phyloP scores from a whole-genome alignment of 2,329 filamentous ascomycete species.

The Cryphonectria parasitica region DNA sequence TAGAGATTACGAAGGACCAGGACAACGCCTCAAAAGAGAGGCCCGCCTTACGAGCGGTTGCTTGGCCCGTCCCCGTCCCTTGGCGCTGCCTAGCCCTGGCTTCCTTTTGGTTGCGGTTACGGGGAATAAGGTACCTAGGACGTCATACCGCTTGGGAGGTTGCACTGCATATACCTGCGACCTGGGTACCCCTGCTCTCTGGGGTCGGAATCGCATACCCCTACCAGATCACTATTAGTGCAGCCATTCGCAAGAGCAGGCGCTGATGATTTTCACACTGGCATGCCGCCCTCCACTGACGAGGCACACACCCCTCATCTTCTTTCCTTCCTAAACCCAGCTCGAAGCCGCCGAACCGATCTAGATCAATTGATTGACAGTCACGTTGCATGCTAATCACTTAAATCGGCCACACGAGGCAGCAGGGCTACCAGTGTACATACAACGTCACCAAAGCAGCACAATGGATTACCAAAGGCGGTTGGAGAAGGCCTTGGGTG shows the following conservation, averaged over 20 bases:
- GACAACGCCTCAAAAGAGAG: not conserved
- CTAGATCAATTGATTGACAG: not conserved
- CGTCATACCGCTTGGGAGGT: constrained; percentile 15
- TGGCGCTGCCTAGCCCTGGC: not conserved
- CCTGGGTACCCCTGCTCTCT: constrained; percentile 3
- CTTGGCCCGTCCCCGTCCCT: not conserved
- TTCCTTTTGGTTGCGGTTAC: not conserved
- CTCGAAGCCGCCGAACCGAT: not conserved
- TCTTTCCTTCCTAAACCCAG: not conserved
- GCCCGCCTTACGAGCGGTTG: not conserved
- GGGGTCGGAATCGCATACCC: not conserved
- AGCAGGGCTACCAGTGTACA: not conserved
- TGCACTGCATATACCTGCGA: constrained; percentile 3
- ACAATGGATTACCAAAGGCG: not conserved
- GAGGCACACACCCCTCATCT: not conserved
- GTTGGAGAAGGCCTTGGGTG: not conserved
- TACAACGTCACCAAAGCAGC: not conserved
- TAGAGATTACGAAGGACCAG: not conserved
- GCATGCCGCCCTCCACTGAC: constrained; percentile 1
- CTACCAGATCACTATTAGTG: not conserved
- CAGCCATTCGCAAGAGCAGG: not conserved
- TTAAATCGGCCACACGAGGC: not conserved
- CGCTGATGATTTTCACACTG: constrained; percentile 1
- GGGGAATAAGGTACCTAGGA: not conserved
- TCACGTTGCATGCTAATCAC: not conserved